A percentile compares a stretch with the other conserved stretches of the same genome.
Evolutionary conservation across 2,329 filamentous ascomycete species (phyloP).

Genomic region (Xylaria sp.): DNA sequence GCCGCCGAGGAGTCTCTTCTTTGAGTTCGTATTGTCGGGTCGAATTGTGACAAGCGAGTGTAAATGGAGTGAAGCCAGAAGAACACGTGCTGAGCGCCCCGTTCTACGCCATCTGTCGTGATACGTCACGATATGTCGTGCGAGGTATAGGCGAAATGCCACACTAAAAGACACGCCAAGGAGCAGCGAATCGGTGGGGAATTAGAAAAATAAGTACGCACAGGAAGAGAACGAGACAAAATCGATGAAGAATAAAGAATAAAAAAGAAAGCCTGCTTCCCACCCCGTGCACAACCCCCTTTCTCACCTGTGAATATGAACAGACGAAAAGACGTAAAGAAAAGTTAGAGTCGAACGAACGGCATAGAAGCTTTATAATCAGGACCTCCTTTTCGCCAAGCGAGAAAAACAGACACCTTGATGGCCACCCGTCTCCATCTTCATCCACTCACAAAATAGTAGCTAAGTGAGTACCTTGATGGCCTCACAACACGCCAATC

Average conservation of each 20-base stretch:
- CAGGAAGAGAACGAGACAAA: not conserved
- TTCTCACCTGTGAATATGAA: slow-evolving; percentile 2
- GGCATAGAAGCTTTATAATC: slow-evolving; percentile 32
- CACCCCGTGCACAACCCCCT: not conserved
- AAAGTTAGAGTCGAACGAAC: not conserved
- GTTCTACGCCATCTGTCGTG: slow-evolving; percentile 25
- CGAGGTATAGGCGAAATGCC: slow-evolving; percentile 20
- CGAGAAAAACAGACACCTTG: slow-evolving; percentile 30
- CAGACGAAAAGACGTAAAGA: not conserved
- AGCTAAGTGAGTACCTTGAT: slow-evolving; percentile 29
- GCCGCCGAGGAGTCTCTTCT: too few relatives aligned
- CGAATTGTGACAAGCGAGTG: not conserved
- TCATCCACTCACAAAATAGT: not conserved
- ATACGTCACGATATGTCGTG: slow-evolving; percentile 33
- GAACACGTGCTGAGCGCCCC: not conserved
- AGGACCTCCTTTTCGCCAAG: slow-evolving; percentile 18
- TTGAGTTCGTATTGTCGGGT: too few relatives aligned
- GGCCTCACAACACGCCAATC: slow-evolving; percentile 27
- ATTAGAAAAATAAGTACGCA: not conserved
- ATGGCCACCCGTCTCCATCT: slow-evolving; percentile 25
- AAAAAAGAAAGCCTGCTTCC: not conserved
- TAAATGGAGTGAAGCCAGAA: not conserved
- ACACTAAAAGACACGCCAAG: slow-evolving; percentile 16
- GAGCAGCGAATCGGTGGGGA: not conserved
- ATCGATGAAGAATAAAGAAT: not conserved